Base-by-base conservation (phyloP, 352 stramenopile genomes). In the Phytophthora quininea region DNA sequence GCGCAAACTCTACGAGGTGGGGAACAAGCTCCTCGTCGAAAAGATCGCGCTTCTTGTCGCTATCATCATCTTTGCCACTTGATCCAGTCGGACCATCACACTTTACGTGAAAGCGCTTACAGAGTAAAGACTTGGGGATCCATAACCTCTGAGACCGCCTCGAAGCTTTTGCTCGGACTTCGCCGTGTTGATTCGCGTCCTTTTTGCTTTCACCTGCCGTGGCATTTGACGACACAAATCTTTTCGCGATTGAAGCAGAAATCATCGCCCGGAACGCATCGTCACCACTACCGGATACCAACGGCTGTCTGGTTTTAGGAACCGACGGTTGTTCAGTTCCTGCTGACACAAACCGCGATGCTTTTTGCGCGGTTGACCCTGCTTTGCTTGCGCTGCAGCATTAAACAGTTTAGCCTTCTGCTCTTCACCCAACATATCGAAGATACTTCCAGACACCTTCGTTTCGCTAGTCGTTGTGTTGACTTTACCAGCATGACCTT, bases 41-140 rank as follows among this genome's bases (percentile, higher is more conserved):
- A 31, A 93, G 62, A 27, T 91, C 76, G 2, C 49, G 70, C 43
- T 76, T 77, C 9, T 55, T 66, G 12, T 74, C 67, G 2, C 63
- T 64, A 12, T 78, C 68, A 8, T 64, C 65, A 4, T 51, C 29
- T 31, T 65, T 71, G 49, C 52, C 58, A 2, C 62, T 72, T 2
- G 64, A 64, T 6, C 63, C 68, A 5, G 73, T 86, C 2, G 73
- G 63, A 1, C 73, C 73, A n/a, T 15, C 63, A 46, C 84, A 92
- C 38, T 92, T 90, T 2, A 93, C 79, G 40, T 80, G 85, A 58
- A 94, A 96, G 4, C 88, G 88, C 62, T 96, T 96, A 68, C 88
- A 95, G 0, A 96, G 72, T 24, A 96, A 49, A 8, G 76, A 67
- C 32, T 82, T 85, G 4, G 88, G 88, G 29, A 89, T 77, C 85